phyloP scores from a whole-genome alignment of 352 stramenopile genomes.

The Phytophthora syringae region DNA sequence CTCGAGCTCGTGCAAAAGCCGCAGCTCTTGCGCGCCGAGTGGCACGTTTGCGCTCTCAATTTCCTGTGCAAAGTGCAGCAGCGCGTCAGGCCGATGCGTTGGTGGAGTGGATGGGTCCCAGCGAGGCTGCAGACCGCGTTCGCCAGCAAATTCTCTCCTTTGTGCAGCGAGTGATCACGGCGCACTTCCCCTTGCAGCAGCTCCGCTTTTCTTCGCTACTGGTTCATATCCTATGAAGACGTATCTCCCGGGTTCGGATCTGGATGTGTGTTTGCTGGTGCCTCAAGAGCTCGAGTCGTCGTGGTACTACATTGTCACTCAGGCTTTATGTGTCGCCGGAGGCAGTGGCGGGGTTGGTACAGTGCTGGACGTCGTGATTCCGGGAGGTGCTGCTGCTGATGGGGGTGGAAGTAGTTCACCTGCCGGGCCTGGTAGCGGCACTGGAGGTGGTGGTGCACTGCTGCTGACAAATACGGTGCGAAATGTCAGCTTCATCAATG shows the following conservation, averaged over 20 bases:
- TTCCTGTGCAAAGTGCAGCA: conserved; percentile 40
- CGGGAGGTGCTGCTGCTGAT: conserved; percentile 15
- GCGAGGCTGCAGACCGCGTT: conserved; percentile 61
- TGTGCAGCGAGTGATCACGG: conserved; percentile 66
- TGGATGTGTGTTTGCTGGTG: conserved; percentile 87
- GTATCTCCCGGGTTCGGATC: conserved; percentile 88
- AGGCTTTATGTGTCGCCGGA: conserved; percentile 80
- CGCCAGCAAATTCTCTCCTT: conserved; percentile 72
- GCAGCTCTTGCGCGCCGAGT: conserved; percentile 29
- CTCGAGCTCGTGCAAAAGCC: conserved; percentile 22
- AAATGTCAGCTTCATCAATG: conserved; percentile 92
- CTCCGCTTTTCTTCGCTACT: conserved; percentile 71
- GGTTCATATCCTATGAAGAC: conserved; percentile 92
- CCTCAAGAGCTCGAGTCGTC: conserved; percentile 79
- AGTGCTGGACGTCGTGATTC: conserved; percentile 34
- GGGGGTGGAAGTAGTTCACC: conserved; percentile 28
- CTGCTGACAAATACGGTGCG: conserved; percentile 70
- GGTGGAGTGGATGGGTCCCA: conserved; percentile 74
- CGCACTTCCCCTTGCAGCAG: conserved; percentile 50
- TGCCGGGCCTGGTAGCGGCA: conserved; percentile 9
- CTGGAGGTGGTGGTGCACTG: conserved; percentile 10
- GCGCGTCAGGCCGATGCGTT: conserved; percentile 50
- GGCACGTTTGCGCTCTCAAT: conserved; percentile 40
- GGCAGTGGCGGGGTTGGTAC: conserved; percentile 39
- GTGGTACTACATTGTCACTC: conserved; percentile 88